These are phyloP conservation scores for Candida manassasensis DNA, from an alignment of 805 yeast species.

Conservation along the genomic window DNA sequence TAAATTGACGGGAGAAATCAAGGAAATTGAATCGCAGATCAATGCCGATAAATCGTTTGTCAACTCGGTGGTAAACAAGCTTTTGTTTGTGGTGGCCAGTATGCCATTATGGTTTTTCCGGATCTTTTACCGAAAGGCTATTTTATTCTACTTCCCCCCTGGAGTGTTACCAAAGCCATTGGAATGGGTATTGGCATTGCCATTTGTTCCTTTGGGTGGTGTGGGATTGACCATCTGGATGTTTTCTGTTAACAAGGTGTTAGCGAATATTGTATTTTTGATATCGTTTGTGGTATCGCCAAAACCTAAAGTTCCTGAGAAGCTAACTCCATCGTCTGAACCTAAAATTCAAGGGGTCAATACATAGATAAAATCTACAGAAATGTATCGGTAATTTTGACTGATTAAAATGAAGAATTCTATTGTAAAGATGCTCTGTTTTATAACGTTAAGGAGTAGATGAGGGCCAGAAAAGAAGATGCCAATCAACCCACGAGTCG, in stretches of 20 bases:
- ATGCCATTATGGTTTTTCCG: conserved; percentile 47
- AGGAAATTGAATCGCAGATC: conserved; percentile 35
- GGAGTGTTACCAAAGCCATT: conserved; percentile 52
- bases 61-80: conserved; percentile 25
- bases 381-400: not conserved
- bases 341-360: conserved; percentile 1
- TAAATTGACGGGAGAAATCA: conserved; percentile 49
- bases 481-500: not conserved
- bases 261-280: conserved; percentile 18
- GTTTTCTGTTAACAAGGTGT: conserved; percentile 34
- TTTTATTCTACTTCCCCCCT: conserved; percentile 56
- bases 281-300: conserved; percentile 18
- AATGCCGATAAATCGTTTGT: conserved; percentile 31
- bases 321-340: conserved; percentile 6
- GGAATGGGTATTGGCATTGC: conserved; percentile 58
- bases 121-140: conserved; percentile 47
- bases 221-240: conserved; percentile 59
- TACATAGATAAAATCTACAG: too few relatives aligned
- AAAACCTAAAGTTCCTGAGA: conserved; percentile 9
- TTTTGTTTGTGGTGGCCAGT: conserved; percentile 37
- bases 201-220: conserved; percentile 58
- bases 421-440: not conserved
- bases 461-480: not conserved
- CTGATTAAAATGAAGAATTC: not conserved
- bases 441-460: not conserved